Evolutionary conservation across 805 yeast genomes (phyloP).

Genomic region (Metschnikowia koreensis): DNA sequence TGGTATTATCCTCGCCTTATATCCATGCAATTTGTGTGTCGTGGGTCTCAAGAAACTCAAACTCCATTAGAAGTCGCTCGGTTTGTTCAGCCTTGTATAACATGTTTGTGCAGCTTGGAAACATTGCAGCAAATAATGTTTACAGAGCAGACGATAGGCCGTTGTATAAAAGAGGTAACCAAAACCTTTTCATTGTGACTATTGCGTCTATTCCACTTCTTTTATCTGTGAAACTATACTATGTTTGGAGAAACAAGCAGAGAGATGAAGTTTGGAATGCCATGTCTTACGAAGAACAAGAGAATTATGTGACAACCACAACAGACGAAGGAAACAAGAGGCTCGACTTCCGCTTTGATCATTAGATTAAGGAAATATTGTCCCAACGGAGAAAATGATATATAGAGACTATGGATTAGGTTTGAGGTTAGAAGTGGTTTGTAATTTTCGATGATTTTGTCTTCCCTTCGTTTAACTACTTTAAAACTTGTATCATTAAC

Average conservation of each 20-base stretch:
- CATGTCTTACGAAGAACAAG: constrained; percentile 49
- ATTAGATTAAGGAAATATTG: constrained; percentile 12
- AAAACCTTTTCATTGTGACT: constrained; percentile 31
- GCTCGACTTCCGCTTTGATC: constrained; percentile 46
- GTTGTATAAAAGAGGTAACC: constrained; percentile 56
- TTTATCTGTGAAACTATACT: constrained; percentile 35
- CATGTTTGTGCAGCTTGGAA: constrained; percentile 59
- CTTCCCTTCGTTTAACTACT: too few species aligned
- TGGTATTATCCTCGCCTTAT: constrained; percentile 45
- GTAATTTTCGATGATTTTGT: too few species aligned
- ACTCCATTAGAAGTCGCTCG: constrained; percentile 61
- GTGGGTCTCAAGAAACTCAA: constrained; percentile 63
- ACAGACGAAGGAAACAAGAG: constrained; percentile 57
- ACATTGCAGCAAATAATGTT: constrained; percentile 53
- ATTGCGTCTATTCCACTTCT: constrained; percentile 22
- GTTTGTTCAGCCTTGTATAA: constrained; percentile 65
- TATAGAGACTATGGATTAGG: too few species aligned
- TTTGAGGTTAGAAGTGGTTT: too few species aligned
- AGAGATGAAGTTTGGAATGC: constrained; percentile 51
- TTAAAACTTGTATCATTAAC: too few species aligned
- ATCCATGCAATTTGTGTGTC: constrained; percentile 56
- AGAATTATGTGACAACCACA: constrained; percentile 44
- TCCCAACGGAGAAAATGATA: neutral
- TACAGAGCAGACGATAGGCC: constrained; percentile 61
- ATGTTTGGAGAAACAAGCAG: constrained; percentile 39